Evolutionary conservation across 2,329 filamentous ascomycete species (phyloP), one percentile per base, ranked within the genome.

Genomic region (Trichoderma sp.): DNA sequence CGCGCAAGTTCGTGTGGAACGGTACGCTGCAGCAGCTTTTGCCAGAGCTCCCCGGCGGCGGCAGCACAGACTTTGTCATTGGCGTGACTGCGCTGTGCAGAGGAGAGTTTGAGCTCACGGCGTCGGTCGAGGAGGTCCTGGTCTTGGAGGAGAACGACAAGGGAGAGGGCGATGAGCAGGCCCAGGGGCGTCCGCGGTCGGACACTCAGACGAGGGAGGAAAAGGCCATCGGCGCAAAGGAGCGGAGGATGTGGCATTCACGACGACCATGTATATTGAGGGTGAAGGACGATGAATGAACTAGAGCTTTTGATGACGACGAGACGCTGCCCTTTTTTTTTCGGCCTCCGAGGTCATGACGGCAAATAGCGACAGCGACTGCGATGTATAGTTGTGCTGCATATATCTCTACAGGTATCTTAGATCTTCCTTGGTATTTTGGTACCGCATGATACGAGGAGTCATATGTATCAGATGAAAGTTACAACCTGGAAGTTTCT

Each of bases 1-100:
- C 90, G 48, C 88, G 91, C 72, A 91, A 92, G 68, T 84, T 97
- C 62, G 88, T 89, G 1, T 95, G 92, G 89, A 94, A 92, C 69
- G 93, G 93, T 1, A 88, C 90, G 34, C 77, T 97, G 65, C 93
- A 97, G 77, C 88, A 89, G 72, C 82, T 85, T 1, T 78, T 97
- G 0, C 87, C 90, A 0, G 73, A 85, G 7, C 74, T 97, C 1
- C 76, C 78, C 6, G 85, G 87, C 0, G 84, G 86, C 5, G 80
- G 83, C 51, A 84, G 78, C n/a, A 81, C 82, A 0, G 84, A 88
- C 67, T 81, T 91, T 24, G 81, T 83, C 1, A 77, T 96, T 4
- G 90, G 90, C 5, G 82, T 93, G 50, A 91, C 91, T 48, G 85
- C 89, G 39, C 83, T 97, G 41, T 93, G 90, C 69, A 84, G 88